Conservation (phyloP, 1,284 basidiomycete species). For the Singerocomus inundabilis region DNA sequence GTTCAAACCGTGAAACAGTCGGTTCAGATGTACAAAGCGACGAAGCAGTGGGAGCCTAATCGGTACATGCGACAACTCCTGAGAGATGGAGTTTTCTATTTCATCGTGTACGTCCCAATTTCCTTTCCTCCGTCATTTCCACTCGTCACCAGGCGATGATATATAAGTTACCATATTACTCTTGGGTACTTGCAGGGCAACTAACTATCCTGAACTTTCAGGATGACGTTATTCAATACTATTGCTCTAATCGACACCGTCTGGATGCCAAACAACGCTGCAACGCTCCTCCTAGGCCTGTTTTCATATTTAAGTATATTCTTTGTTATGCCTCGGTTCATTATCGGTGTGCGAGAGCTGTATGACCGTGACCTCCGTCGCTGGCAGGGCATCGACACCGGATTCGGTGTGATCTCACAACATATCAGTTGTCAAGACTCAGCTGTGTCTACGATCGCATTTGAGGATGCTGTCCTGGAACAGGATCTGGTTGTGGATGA, state of each 20-base stretch:
- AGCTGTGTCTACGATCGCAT: not conserved
- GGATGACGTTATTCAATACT: not conserved
- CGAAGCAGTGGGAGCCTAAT: not conserved
- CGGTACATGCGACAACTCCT: not conserved
- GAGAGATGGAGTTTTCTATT: not conserved
- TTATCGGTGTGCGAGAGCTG: not conserved
- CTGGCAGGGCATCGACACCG: not conserved
- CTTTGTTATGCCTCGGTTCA: not conserved
- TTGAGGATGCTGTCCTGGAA: not conserved
- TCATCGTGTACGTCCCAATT: not conserved
- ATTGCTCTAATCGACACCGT: not conserved
- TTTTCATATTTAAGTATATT: not conserved
- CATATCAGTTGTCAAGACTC: not conserved
- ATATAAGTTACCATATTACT: too few species aligned
- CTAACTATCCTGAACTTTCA: not conserved
- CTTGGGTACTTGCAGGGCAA: too few species aligned
- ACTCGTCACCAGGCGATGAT: too few species aligned
- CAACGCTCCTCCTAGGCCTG: not conserved
- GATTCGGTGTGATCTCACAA: not conserved
- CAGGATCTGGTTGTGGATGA: not conserved
- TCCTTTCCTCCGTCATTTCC: too few species aligned
- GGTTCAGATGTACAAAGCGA: not conserved
- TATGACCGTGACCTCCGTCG: not conserved
- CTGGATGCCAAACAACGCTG: not conserved
- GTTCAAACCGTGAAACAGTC: not conserved